Base-by-base conservation (phyloP, 257 asterid genomes). In the Schizonepeta tenuifolia region DNA sequence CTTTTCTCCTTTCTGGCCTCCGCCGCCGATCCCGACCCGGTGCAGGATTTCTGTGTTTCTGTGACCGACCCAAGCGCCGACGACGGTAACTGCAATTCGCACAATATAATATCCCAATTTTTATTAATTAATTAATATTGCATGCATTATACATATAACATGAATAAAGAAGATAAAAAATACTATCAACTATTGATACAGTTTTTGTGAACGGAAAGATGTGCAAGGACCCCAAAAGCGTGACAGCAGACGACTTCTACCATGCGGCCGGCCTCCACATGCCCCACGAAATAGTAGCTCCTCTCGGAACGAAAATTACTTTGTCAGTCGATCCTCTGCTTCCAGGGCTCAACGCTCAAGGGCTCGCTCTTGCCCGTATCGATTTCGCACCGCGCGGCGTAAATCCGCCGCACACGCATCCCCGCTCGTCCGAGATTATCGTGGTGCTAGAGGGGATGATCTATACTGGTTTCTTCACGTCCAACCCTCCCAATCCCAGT, bases 271-370 rank as follows among this genome's bases (percentile, higher is more conserved):
- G 85, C 2, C 75, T 78, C 0, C 10, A 81, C 67, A 57, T 44
- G 18, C 47, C 81, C 10, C 73, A 70, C 8, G 57, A 57, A 12
- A 69, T 69, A 0, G 21, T 65, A 6, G 74, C 62, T 43, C 53
- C 75, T 3, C 17, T 58, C 0, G 82, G 85, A 5, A 65, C 81
- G 21, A 65, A 9, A 1, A 70, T 70, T 0, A 70, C 38, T 1
- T 33, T 33, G 1, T 82, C 67, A 1, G 36, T 15, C 3, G 85
- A 65, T 2, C 74, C 71, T 64, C 78, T 58, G 22, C 12, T 81
- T 28, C 70, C 80, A 1, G 85, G 82, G 2, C 80, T 81, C 70
- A 81, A 81, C 73, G 74, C 82, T 26, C 82, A 77, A 7, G 82
- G 85, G 22, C 49, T 81, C 9, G 67, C 76, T 10, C 8, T 70